A percentile compares a stretch with the other conserved stretches of the same genome.
These are phyloP conservation scores for Albugo candida DNA, from an alignment of 352 stramenopile species.

Conservation along the genomic window DNA sequence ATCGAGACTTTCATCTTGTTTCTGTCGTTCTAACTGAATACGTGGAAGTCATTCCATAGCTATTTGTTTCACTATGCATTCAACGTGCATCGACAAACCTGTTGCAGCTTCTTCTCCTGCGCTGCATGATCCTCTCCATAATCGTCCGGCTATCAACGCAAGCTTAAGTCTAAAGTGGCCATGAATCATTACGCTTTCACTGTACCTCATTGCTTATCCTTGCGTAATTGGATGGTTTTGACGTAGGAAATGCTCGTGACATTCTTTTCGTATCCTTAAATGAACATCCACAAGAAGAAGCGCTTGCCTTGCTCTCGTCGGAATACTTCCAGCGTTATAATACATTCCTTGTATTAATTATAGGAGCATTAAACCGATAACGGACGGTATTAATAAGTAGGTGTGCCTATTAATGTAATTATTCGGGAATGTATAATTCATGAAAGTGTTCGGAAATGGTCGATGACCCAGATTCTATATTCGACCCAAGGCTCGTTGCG, in stretches of 20 bases:
- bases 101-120: conserved; percentile 25
- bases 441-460: conserved; percentile 1
- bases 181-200: neutral
- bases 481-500: conserved; percentile 35
- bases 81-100: conserved; percentile 7
- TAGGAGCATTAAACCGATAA: too few species aligned
- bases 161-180: neutral
- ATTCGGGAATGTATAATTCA: conserved; percentile 18
- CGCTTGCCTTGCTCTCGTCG: too few species aligned
- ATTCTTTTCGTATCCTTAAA: conserved; percentile 9
- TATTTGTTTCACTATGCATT: too few species aligned
- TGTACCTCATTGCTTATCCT: conserved; percentile 51
- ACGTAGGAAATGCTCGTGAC: conserved; percentile 32
- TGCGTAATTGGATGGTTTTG: conserved; percentile 41
- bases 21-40: conserved; percentile 36
- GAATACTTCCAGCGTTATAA: too few species aligned
- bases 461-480: conserved; percentile 14
- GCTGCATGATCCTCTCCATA: conserved; percentile 38
- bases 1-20: conserved; percentile 69
- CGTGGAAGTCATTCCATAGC: too few species aligned
- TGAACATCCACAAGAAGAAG: too few species aligned
- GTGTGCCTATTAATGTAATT: neutral
- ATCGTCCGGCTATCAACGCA: conserved; percentile 17
- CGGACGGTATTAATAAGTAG: too few species aligned
- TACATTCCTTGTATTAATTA: too few species aligned